Evolutionary conservation across 192 early-diverging fungal species (phyloP), one percentile per base, ranked within the genome.

Genomic region (Cladochytrium replicatum): DNA sequence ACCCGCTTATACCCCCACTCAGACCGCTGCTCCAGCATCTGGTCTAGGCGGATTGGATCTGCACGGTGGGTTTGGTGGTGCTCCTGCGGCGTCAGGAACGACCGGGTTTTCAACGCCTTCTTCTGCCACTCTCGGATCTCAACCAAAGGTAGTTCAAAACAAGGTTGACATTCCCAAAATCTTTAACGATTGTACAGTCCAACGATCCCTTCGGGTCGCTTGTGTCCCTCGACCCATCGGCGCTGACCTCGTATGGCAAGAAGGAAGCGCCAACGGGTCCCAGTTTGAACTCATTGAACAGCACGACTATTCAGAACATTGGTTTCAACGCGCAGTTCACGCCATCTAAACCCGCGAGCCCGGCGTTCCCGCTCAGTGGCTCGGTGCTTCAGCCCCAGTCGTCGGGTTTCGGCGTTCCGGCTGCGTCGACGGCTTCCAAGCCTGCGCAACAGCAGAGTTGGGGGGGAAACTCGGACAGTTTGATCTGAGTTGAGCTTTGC

Each of bases 221-320:
- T 1, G 71, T 74, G 4, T 68, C 71, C 1, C 54, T 74, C 7
- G 71, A 74, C 48, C 50, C 71, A 2, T 59, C 26, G 15, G 50
- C 67, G 0, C 57, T 74, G 23, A 40, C 55, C 2, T 52, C 60
- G 1, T 15, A 37, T 24, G 64, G 55, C 22, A 63, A 57, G 40
- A 55, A 57, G 42, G 67, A 55, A 17, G 55, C 40, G 17, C 17
- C 7, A 13, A 38, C 57, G n/a, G 68, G 63, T 2, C 63, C 68
- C 6, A 55, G 48, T 32, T 38, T 70, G 37, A 70, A 70, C 39
- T 37, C 67, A n/a, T n/a, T n/a, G n/a, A n/a, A n/a, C n/a, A n/a
- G n/a, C n/a, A n/a, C n/a, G n/a, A n/a, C n/a, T n/a, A n/a, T n/a
- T n/a, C n/a, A n/a, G n/a, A n/a, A n/a, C n/a, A n/a, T n/a, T n/a